Evolutionary conservation across 176 grass and related monocot species (phyloP).

Genomic region (Lolium rigidum): DNA sequence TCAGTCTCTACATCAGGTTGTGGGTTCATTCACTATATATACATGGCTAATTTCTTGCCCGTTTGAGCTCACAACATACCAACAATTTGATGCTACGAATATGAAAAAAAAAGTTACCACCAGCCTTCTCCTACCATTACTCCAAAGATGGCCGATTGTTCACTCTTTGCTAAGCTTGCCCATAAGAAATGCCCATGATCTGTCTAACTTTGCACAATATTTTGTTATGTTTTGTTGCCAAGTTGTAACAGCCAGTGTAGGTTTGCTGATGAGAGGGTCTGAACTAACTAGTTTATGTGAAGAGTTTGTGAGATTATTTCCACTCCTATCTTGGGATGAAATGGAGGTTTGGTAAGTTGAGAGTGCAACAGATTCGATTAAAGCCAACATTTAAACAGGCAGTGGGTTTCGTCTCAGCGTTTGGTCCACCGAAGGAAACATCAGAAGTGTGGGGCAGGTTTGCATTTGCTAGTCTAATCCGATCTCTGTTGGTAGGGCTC

Average conservation of each 20-base stretch:
- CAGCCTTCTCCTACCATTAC: slow-evolving; percentile 26
- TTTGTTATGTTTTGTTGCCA: background rate
- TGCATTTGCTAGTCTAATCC: slow-evolving; percentile 8
- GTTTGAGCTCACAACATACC: background rate
- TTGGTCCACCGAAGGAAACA: background rate
- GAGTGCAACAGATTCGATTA: background rate
- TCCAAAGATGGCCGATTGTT: slow-evolving; percentile 20
- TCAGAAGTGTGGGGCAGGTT: slow-evolving; percentile 20
- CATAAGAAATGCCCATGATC: slow-evolving; percentile 11
- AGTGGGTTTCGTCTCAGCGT: background rate
- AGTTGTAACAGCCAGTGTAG: background rate
- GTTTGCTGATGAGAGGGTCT: background rate
- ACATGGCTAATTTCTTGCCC: background rate
- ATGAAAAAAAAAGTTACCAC: background rate
- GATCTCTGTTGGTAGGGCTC: background rate
- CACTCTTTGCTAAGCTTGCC: slow-evolving; percentile 39
- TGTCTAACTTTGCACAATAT: background rate
- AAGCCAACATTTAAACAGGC: background rate
- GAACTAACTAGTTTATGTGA: background rate
- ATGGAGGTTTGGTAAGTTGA: background rate
- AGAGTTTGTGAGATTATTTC: background rate
- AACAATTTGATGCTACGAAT: background rate
- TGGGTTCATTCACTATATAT: slow-evolving; percentile 24
- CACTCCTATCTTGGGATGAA: background rate
- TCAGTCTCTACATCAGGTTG: background rate